Percentiles rank a stretch among this genome's conserved stretches.
phyloP scores from a whole-genome alignment of 1,139 yeast genomes.

The Saccharomycopsis hybrid region DNA sequence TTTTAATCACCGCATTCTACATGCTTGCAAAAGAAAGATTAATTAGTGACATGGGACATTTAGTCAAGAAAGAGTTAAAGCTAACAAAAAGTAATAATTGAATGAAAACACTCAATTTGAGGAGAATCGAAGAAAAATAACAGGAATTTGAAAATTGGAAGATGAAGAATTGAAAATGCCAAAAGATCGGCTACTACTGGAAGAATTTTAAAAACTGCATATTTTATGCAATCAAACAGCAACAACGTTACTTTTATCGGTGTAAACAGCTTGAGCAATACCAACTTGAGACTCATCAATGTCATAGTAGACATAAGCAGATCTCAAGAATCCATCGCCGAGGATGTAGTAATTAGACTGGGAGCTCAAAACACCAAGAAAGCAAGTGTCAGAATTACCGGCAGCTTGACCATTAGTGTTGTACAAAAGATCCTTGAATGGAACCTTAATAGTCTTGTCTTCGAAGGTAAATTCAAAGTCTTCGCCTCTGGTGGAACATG shows the following conservation, averaged over 20 bases:
- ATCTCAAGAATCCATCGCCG: constrained; percentile 47
- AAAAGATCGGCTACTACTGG: too few relatives aligned
- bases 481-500: constrained; percentile 24
- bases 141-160: too few relatives aligned
- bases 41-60: too few relatives aligned
- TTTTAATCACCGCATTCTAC: too few relatives aligned
- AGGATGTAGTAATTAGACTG: constrained; percentile 27
- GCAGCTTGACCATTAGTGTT: constrained; percentile 9
- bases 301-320: constrained; percentile 46
- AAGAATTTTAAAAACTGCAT: too few relatives aligned
- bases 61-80: too few relatives aligned
- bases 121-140: too few relatives aligned
- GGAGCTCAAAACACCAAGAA: constrained; percentile 22
- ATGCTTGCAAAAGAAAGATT: too few relatives aligned
- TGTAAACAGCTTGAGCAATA: constrained; percentile 37
- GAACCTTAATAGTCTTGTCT: constrained; percentile 36
- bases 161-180: too few relatives aligned
- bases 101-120: too few relatives aligned
- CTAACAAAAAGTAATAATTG: too few relatives aligned
- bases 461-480: constrained; percentile 35
- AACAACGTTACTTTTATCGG: background rate
- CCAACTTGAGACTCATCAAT: constrained; percentile 42
- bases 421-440: constrained; percentile 26
- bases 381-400: constrained; percentile 12
- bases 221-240: background rate